Base-by-base conservation (phyloP, 441 rosid genomes). In the Erodium trifolium region DNA sequence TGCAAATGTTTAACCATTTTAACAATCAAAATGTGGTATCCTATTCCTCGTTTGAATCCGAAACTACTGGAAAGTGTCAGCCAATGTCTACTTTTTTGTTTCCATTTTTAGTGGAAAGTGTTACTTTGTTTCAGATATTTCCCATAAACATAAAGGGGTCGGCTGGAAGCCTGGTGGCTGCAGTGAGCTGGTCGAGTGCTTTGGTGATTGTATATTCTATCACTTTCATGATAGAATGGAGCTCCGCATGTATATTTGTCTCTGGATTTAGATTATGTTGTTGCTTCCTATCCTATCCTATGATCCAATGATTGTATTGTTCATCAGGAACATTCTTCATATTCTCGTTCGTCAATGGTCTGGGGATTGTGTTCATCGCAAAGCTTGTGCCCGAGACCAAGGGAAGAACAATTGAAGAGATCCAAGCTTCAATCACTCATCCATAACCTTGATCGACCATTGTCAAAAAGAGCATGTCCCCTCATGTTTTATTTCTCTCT, bases 161-260 rank as follows among this genome's bases (percentile, higher is more conserved):
- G 19, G 92, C 88, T 3, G 89, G 87, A 72, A 86, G 90, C 41
- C 70, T 87, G 59, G 88, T 76, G 29, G 80, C 85, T 18, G 68
- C 84, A 9, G 60, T 77, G 0, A 83, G 77, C 57, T 85, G 88
- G 88, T 72, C 71, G 2, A 59, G 80, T 31, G 74, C 85, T 51
- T 87, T 86, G 86, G 11, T 81, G 12, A 65, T 79, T 45, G 74
- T 83, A 0, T 83, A 74, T 70, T 41, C 81, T 67, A 87, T 86
- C 80, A 85, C 78, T 57, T 88, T 83, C 68, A 68, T 87, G 65
- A 57, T 87, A 75, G 83, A 84, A 12, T 89, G 96, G 90, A 89
- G 83, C 73, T 31, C 85, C n/a, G 73, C 84, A 19, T 91, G 92
- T 90, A 1, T 23, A 23, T 23, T 23, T 23, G 2, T 23, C 27